A percentile compares a stretch with the other conserved stretches of the same genome.
Conservation (phyloP, 768 basidiomycete species). For the Terana coerulea region DNA sequence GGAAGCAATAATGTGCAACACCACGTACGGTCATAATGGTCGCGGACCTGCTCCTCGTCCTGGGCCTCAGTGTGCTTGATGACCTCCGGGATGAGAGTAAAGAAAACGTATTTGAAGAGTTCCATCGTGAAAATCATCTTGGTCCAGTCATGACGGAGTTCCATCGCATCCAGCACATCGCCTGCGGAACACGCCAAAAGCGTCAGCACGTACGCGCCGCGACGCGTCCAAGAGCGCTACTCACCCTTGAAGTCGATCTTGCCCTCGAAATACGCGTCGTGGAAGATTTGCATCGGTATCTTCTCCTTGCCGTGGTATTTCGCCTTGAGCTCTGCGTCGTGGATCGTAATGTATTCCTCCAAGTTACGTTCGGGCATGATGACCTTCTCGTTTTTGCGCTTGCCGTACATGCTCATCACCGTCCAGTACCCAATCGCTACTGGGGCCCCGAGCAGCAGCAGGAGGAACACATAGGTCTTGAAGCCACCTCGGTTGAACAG, state of each 20-base stretch:
- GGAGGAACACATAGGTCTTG: slow-evolving; percentile 81
- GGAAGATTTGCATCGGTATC: slow-evolving; percentile 96
- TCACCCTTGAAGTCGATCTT: slow-evolving; percentile 95
- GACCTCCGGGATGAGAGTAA: slow-evolving; percentile 87
- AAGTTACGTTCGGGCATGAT: slow-evolving; percentile 79
- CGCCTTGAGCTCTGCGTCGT: slow-evolving; percentile 75
- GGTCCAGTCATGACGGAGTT: slow-evolving; percentile 94
- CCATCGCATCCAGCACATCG: slow-evolving; percentile 90
- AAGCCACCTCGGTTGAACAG: slow-evolving; percentile 81
- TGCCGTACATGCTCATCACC: slow-evolving; percentile 76
- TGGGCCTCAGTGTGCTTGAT: slow-evolving; percentile 86
- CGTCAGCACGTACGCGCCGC: slow-evolving; percentile 6
- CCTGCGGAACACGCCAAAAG: slow-evolving; percentile 49
- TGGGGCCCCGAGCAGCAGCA: slow-evolving; percentile 71
- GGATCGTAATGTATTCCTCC: slow-evolving; percentile 88
- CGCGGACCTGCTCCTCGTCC: slow-evolving; percentile 94
- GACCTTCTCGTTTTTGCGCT: slow-evolving; percentile 82
- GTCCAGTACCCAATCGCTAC: slow-evolving; percentile 87
- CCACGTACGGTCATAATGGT: slow-evolving; percentile 91
- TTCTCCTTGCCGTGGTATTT: slow-evolving; percentile 82
- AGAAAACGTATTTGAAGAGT: slow-evolving; percentile 92
- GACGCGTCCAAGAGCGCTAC: slow-evolving; percentile 21
- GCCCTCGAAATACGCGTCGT: slow-evolving; percentile 95
- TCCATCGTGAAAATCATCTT: slow-evolving; percentile 87
- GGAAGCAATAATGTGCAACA: background rate